phyloP scores from a whole-genome alignment of 371 early-diverging fungal species.

The Rhizopus microsporus region DNA sequence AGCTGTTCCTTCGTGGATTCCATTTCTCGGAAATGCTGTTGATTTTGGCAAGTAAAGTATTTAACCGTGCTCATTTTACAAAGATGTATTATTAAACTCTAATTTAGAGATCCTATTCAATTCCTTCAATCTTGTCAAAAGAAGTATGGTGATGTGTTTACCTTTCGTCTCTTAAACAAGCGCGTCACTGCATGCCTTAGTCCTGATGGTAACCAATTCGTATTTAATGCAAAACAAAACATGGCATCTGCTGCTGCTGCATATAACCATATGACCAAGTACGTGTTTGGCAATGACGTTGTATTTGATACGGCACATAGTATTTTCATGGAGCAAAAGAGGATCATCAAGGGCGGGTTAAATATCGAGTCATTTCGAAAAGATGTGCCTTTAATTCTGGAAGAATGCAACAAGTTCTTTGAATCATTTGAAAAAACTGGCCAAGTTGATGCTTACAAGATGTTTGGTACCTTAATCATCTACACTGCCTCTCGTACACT shows the following conservation, averaged over 20 bases:
- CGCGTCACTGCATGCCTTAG: conserved; percentile 89
- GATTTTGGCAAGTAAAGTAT: conserved; percentile 71
- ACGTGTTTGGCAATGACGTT: conserved; percentile 95
- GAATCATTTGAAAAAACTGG: conserved; percentile 27
- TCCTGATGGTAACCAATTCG: conserved; percentile 94
- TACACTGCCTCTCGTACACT: conserved; percentile 92
- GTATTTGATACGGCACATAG: conserved; percentile 94
- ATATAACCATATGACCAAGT: conserved; percentile 90
- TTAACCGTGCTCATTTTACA: not conserved
- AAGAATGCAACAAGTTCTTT: conserved; percentile 82
- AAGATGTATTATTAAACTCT: not conserved
- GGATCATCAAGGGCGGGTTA: conserved; percentile 92
- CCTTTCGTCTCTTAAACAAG: conserved; percentile 91
- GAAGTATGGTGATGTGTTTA: conserved; percentile 90
- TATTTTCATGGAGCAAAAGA: conserved; percentile 96
- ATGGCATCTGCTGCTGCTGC: conserved; percentile 92
- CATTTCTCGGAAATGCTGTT: conserved; percentile 88
- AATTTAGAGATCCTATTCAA: conserved; percentile 71
- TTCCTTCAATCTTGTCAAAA: conserved; percentile 72
- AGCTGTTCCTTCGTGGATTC: conserved; percentile 81
- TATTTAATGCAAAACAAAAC: conserved; percentile 90
- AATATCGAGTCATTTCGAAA: conserved; percentile 81
- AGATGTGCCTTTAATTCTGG: conserved; percentile 84
- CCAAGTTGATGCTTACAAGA: conserved; percentile 68
- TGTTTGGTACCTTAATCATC: conserved; percentile 90